A percentile compares a stretch with the other conserved stretches of the same genome.
Conservation (phyloP, 352 stramenopile genomes). For the Salisapilia sapeloensis region DNA sequence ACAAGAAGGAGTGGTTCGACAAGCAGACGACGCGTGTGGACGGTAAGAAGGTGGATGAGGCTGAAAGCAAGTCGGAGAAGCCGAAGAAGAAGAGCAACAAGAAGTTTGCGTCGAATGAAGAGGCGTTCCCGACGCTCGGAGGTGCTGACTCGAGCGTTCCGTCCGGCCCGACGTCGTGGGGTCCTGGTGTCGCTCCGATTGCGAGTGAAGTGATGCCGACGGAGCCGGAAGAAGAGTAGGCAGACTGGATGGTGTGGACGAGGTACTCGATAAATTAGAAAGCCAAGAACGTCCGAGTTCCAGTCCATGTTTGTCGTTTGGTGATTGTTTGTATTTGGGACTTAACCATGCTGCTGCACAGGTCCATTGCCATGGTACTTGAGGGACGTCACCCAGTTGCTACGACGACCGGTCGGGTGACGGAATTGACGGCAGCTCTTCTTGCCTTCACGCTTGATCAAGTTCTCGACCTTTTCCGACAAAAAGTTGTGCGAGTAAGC, state of each 20-base stretch:
- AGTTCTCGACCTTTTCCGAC: constrained; percentile 43
- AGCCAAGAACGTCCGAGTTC: neutral
- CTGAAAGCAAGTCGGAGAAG: constrained; percentile 22
- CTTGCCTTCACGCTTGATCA: constrained; percentile 69
- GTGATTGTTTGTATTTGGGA: constrained; percentile 2
- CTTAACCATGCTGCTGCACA: constrained; percentile 64
- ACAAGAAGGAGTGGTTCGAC: constrained; percentile 88
- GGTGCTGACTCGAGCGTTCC: constrained; percentile 18
- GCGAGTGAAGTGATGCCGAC: neutral
- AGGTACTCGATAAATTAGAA: neutral
- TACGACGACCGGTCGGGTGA: constrained; percentile 52
- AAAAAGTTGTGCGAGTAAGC: constrained; percentile 82
- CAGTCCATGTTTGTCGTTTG: constrained; percentile 1
- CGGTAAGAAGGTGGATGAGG: constrained; percentile 11
- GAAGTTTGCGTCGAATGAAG: constrained; percentile 64
- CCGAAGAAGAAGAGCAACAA: constrained; percentile 51
- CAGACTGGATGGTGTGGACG: neutral
- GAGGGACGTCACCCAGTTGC: constrained; percentile 80
- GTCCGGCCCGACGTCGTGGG: neutral
- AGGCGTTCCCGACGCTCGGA: constrained; percentile 66
- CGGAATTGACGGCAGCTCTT: constrained; percentile 58
- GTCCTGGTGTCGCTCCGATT: neutral
- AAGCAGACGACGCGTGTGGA: constrained; percentile 38
- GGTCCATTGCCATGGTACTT: constrained; percentile 76
- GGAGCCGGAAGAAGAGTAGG: neutral